These are phyloP conservation scores for Cladorrhinum samala DNA, from an alignment of 495 filamentous ascomycete species.

Conservation along the genomic window DNA sequence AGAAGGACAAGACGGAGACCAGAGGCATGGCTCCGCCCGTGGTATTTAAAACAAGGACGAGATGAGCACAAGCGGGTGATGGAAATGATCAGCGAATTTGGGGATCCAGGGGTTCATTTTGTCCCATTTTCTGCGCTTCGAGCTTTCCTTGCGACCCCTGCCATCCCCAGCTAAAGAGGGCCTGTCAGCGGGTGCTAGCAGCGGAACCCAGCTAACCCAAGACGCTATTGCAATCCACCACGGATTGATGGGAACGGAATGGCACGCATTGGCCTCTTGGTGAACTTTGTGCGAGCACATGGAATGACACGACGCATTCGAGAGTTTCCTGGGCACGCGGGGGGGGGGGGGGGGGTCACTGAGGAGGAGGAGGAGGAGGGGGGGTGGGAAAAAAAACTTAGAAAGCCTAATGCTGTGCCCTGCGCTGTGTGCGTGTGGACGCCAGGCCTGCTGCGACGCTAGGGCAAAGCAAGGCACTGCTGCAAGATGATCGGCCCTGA, in stretches of 20 bases:
- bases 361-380: no score
- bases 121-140: constrained; percentile 2
- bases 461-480: no score
- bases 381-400: not conserved
- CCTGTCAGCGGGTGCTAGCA: not conserved
- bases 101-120: constrained; percentile 2
- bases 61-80: not conserved
- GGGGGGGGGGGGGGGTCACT: no score
- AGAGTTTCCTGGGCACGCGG: no score
- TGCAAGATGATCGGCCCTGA: no score
- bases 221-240: not conserved
- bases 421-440: no score
- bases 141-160: not conserved
- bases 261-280: not conserved
- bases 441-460: no score
- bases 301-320: no score
- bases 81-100: constrained; percentile 12
- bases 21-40: not conserved
- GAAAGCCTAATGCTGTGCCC: no score
- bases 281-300: not conserved
- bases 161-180: not conserved
- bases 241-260: not conserved
- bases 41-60: constrained; percentile 1
- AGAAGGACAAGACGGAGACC: not conserved
- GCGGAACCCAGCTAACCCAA: not conserved